Base-by-base conservation (phyloP, 2,329 filamentous ascomycete species). In the Penicillium sclerotiorum region DNA sequence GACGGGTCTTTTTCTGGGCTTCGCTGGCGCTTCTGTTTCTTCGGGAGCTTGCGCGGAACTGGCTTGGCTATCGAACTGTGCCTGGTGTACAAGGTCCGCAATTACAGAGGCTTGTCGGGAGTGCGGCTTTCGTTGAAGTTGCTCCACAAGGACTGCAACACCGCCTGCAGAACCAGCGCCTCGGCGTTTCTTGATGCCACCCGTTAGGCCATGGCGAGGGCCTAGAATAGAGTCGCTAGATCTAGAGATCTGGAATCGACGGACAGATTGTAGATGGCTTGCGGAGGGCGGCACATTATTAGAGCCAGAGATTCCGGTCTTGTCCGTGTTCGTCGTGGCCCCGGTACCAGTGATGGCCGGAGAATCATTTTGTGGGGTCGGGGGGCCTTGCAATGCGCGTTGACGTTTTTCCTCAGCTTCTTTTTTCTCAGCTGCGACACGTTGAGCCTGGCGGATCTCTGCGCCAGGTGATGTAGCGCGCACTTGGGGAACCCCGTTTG, bases 401-500 rank as follows among this genome's bases (percentile, higher is more conserved):
- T 60, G 58, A 15, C 63, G 49, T 33, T 64, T 67, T 41, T 70
- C 69, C 33, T 66, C 61, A 1, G 58, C 52, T 18, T 69, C 62
- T 48, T 59, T 68, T 23, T 61, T 57, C 12, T 51, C 62, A 18
- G 61, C 60, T 9, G 64, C 62, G 7, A 62, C 36, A 9, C 63
- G 62, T 45, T 63, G 63, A 27, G 65, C 63, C 44, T 73, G 70
- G 38, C 67, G 64, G 28, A 74, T 58, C 49, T 73, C 71, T 6
- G 71, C 72, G 5, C 72, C 72, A 2, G 73, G 73, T 5, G 71
- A 70, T 3, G 73, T 75, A 32, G 71, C 64, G 38, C 73, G 65
- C 13, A 77, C 70, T 41, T 64, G 33, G 8, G 74, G 74, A n/a
- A 76, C 66, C 18, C 62, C 64, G 18, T 45, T 60, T 9, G 51